Evolutionary conservation across 2,329 filamentous ascomycete genomes (phyloP).

Genomic region (Ophiostoma triangulosporum): DNA sequence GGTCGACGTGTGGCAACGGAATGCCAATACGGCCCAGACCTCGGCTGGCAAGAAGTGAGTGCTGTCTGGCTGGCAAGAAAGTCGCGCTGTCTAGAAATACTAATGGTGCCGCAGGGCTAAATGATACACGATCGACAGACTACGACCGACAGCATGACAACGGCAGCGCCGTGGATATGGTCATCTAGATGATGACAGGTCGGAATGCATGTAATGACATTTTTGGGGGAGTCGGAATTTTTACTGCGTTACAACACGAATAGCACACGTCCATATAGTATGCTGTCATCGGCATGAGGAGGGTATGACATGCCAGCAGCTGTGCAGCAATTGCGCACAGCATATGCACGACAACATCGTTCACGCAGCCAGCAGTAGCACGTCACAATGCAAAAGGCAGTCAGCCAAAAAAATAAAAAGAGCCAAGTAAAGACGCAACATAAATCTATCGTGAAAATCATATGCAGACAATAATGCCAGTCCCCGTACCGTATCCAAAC

Average conservation of each 20-base stretch:
- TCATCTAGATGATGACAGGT: not conserved
- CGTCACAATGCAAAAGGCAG: no score
- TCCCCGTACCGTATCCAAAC: not conserved
- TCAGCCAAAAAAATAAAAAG: no score
- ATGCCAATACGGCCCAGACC: not conserved
- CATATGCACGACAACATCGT: not conserved
- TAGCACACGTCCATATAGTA: no score
- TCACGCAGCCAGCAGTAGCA: not conserved
- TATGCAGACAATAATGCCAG: not conserved
- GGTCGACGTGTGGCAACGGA: conserved; percentile 53
- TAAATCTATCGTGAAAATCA: not conserved
- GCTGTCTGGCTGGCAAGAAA: no score
- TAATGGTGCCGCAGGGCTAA: no score
- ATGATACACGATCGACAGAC: not conserved
- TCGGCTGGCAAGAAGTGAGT: not conserved
- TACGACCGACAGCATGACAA: not conserved
- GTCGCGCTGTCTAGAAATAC: no score
- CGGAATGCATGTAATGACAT: no score
- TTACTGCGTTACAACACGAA: no score
- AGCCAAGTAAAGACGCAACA: no score
- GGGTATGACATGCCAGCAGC: not conserved
- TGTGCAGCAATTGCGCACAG: not conserved
- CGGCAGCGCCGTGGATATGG: not conserved
- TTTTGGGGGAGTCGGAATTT: no score
- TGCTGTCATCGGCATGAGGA: no score